Evolutionary conservation across 73 alveolate genomes (phyloP).

Genomic region (Symbiodinium natans): DNA sequence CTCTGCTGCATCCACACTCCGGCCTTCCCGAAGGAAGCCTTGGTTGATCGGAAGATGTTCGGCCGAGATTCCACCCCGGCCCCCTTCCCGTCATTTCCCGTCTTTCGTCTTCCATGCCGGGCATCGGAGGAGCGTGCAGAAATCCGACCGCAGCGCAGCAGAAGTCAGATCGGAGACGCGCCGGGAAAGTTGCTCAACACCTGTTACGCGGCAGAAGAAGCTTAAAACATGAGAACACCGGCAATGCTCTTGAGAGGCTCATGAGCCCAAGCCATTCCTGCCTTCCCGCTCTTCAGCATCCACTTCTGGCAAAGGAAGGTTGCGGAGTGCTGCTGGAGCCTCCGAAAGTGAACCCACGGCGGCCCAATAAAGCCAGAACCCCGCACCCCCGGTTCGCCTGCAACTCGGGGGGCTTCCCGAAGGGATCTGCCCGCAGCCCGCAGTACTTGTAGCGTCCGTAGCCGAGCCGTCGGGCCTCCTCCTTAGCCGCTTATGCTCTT

Average conservation of each 20-base stretch:
- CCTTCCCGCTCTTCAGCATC: not conserved
- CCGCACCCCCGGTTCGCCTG: not conserved
- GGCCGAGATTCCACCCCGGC: not conserved
- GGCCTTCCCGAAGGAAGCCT: not conserved
- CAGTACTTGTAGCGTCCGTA: slow-evolving; percentile 28
- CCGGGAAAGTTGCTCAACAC: not conserved
- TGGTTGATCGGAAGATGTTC: not conserved
- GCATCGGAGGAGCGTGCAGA: slow-evolving; percentile 16
- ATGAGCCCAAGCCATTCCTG: not conserved
- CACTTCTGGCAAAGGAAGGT: not conserved
- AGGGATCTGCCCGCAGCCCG: slow-evolving; percentile 16
- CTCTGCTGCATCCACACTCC: not conserved
- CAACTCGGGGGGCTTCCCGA: slow-evolving; percentile 22
- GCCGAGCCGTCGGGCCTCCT: not conserved
- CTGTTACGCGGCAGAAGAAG: not conserved
- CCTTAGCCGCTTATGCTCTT: no score
- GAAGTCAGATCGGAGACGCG: not conserved
- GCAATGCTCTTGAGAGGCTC: not conserved
- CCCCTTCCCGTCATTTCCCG: no score
- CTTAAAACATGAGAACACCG: no score
- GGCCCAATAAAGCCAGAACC: no score
- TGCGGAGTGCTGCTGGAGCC: not conserved
- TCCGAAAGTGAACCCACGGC: not conserved
- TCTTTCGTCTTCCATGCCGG: not conserved
- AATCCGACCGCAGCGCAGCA: not conserved